phyloP scores from a whole-genome alignment of 1,284 basidiomycete genomes.

The Apiotrichum sp. region DNA sequence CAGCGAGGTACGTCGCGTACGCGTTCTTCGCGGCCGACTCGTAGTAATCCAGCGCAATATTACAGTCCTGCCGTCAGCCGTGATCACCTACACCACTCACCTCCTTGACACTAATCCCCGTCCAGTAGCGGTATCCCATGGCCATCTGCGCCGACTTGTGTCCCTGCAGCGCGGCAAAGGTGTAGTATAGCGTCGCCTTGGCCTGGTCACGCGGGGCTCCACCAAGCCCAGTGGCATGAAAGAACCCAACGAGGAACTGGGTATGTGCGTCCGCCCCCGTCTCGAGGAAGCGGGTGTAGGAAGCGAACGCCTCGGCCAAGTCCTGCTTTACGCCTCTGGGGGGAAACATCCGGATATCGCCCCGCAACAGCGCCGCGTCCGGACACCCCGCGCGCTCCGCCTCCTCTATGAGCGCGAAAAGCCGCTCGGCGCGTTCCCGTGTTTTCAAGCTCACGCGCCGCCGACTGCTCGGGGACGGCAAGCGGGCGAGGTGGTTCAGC shows the following conservation, averaged over 20 bases:
- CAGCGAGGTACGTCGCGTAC: constrained; percentile 66
- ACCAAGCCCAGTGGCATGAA: constrained; percentile 76
- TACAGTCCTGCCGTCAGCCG: constrained; percentile 55
- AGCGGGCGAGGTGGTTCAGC: constrained; percentile 2
- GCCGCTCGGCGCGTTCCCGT: constrained; percentile 57
- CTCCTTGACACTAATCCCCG: constrained; percentile 83
- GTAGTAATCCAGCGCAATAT: constrained; percentile 76
- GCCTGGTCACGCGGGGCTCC: constrained; percentile 52
- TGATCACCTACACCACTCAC: constrained; percentile 14
- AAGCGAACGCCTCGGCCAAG: constrained; percentile 26
- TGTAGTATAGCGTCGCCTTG: constrained; percentile 77
- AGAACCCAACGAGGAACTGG: constrained; percentile 77
- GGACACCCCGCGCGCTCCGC: constrained; percentile 69
- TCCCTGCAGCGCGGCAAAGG: constrained; percentile 82
- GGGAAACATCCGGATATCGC: constrained; percentile 58
- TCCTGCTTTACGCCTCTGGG: constrained; percentile 38
- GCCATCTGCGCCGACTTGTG: constrained; percentile 86
- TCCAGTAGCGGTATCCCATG: constrained; percentile 90
- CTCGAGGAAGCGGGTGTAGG: constrained; percentile 29
- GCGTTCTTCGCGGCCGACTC: constrained; percentile 78
- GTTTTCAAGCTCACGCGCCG: constrained; percentile 13
- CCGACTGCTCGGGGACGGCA: constrained; percentile 6
- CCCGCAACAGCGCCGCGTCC: constrained; percentile 68
- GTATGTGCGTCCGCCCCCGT: constrained; percentile 63
- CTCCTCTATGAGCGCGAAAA: constrained; percentile 67